Percentiles rank a stretch among this genome's conserved stretches.
Conservation (phyloP, 495 filamentous ascomycete genomes). For the Echria macrotheca region DNA sequence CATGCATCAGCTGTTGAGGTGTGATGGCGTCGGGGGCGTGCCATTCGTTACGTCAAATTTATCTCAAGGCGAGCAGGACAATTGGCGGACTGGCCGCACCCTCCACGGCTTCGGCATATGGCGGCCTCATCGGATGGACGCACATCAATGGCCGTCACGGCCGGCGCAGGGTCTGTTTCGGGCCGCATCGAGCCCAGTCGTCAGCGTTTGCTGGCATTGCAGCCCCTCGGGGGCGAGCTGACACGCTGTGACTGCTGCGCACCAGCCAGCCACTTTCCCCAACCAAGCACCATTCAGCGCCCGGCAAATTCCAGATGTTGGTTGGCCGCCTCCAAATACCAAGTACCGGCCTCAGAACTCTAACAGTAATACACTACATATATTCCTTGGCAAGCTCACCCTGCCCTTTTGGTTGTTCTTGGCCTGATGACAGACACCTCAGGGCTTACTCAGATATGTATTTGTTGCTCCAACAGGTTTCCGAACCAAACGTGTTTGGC, state of each 20-base stretch:
- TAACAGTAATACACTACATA: too few species aligned
- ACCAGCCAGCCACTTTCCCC: not conserved
- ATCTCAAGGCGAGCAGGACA: not conserved
- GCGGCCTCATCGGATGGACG: not conserved
- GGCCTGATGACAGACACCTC: too few species aligned
- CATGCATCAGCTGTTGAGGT: not conserved
- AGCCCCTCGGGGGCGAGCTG: not conserved
- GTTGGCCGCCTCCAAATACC: not conserved
- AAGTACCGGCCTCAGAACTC: not conserved
- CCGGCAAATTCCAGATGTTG: not conserved
- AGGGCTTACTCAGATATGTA: too few species aligned
- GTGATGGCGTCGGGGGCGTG: not conserved
- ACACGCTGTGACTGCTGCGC: not conserved
- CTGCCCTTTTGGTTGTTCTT: too few species aligned
- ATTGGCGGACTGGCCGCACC: not conserved
- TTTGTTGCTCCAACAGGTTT: too few species aligned
- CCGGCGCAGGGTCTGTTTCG: not conserved
- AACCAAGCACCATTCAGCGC: not conserved
- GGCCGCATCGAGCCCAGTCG: not conserved
- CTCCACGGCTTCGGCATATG: not conserved
- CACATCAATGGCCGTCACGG: not conserved
- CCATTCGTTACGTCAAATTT: constrained; percentile 4
- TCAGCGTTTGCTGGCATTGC: not conserved
- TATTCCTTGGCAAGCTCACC: too few species aligned
- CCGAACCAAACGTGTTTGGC: too few species aligned